phyloP scores from a whole-genome alignment of 257 asterid genomes.

The Lycium ferocissimum region DNA sequence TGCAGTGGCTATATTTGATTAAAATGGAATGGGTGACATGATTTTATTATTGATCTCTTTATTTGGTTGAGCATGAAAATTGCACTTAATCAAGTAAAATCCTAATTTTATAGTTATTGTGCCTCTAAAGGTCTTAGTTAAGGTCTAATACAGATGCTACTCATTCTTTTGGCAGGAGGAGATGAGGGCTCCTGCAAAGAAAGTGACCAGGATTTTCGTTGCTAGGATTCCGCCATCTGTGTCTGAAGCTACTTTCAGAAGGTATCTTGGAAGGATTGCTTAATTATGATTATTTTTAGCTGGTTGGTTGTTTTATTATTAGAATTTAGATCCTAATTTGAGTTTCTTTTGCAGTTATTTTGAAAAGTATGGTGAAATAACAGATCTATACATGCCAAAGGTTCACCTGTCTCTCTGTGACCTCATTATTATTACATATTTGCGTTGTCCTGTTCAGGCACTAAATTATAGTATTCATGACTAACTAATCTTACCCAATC shows the following conservation, averaged over 20 bases:
- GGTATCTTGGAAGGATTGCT: slow-evolving; percentile 49
- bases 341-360: slow-evolving; percentile 72
- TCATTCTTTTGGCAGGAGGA: slow-evolving; percentile 65
- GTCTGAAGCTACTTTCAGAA: slow-evolving; percentile 84
- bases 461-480: slow-evolving; percentile 16
- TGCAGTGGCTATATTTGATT: not conserved
- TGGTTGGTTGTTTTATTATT: not conserved
- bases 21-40: not conserved
- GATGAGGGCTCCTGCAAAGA: slow-evolving; percentile 92
- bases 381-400: slow-evolving; percentile 99
- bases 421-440: not conserved
- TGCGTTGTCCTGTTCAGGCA: not conserved
- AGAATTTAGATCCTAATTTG: not conserved
- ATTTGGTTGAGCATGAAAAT: not conserved
- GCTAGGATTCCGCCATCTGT: slow-evolving; percentile 92
- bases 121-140: not conserved
- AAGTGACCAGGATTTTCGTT: slow-evolving; percentile 91
- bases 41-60: slow-evolving; percentile 12
- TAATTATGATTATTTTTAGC: not conserved
- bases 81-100: not conserved
- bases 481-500: slow-evolving; percentile 26
- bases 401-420: slow-evolving; percentile 43
- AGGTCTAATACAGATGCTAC: not conserved
- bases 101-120: not conserved
- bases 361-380: slow-evolving; percentile 86